Base-by-base conservation (phyloP, 352 stramenopile genomes). In the Globisporangium echinulatum region DNA sequence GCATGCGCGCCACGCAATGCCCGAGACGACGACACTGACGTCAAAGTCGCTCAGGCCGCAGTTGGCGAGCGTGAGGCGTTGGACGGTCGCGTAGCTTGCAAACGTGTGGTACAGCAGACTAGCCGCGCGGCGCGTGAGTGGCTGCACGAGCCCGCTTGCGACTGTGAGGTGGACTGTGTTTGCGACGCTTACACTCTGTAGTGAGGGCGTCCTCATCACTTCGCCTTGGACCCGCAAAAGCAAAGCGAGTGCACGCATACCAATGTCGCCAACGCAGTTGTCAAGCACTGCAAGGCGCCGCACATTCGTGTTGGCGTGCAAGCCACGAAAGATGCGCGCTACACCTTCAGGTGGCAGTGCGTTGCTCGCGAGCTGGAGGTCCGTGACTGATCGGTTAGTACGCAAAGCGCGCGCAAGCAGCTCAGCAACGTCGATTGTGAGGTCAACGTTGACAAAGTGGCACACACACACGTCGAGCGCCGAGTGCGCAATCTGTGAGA, bases 291-390 rank as follows among this genome's bases (percentile, higher is more conserved):
- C 54, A 3, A 82, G 43, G 11, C 40, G 50, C 2, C 43, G 42
- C 2, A 82, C 54, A 38, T 62, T 77, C 2, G 48, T 25, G 58
- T 76, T 77, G 15, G 17, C 17, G 8, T 68, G 49, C 10, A 82
- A 54, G 15, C 65, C 67, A 7, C 17, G 25, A 5, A 79, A 40
- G 40, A 82, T 69, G 6, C 74, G 66, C 17, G 62, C 59, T 6
- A 52, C 44, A 7, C 61, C 74, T 47, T 82, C 74, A 17, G 61
- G 52, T 7, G 71, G 67, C 13, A 82, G 38, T 6, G 66, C 71
- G 44, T 82, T 82, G 66, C 78, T 69, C 59, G 64, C 44, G n/a
- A 82, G 59, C 36, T 59, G 55, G 14, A 82, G 54, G 6, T 74
- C 63, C 1, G 56, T 63, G 17, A 80, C 36, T 8, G 74, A 82